Conservation (phyloP, 257 asterid genomes). For the Voacanga thouarsii region DNA sequence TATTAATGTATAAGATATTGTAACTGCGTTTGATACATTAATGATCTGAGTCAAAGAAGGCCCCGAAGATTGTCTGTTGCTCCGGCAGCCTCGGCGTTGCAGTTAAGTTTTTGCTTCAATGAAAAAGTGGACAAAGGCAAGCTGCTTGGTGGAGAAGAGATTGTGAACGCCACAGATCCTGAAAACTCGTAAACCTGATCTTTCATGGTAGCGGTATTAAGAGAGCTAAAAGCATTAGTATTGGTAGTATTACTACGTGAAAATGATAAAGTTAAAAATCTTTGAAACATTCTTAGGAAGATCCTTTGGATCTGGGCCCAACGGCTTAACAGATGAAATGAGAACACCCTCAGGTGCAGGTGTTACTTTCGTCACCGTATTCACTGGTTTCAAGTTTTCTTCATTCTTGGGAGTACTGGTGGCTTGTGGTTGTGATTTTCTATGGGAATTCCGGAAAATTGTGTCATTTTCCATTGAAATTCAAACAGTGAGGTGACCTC, state of each 20-base stretch:
- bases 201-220: background rate
- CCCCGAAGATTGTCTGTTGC: constrained; percentile 51
- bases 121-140: constrained; percentile 89
- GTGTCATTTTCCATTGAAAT: too few species aligned
- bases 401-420: constrained; percentile 24
- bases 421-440: constrained; percentile 33
- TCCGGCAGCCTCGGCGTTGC: constrained; percentile 44
- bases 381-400: constrained; percentile 10
- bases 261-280: constrained; percentile 15
- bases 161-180: constrained; percentile 41
- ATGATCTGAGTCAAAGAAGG: constrained; percentile 36
- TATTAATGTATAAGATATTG: too few species aligned
- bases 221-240: constrained; percentile 2
- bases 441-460: too few species aligned
- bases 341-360: background rate
- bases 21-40: too few species aligned
- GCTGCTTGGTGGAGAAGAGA: constrained; percentile 92
- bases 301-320: constrained; percentile 35
- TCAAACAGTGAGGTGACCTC: too few species aligned
- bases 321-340: background rate
- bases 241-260: constrained; percentile 2
- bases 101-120: constrained; percentile 59
- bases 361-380: background rate
- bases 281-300: constrained; percentile 21
- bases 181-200: constrained; percentile 29